Percentiles rank a stretch among this genome's conserved stretches.
Evolutionary conservation across 345 rosid species (phyloP).

Genomic region (Sonneratia caseolaris): DNA sequence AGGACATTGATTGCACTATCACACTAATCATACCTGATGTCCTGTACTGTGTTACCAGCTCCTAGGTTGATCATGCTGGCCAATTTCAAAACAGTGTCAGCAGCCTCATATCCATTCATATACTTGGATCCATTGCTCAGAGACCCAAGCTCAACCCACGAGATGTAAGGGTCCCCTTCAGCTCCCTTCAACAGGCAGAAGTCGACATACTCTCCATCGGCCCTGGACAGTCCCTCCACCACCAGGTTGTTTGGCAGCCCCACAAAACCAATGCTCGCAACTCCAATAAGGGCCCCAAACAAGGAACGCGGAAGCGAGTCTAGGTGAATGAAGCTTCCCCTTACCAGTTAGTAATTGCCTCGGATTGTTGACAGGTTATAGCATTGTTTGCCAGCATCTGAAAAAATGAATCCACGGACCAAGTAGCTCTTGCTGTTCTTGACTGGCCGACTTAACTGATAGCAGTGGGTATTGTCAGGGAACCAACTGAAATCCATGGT

Average conservation of each 20-base stretch:
- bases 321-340: slow-evolving; percentile 28
- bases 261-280: slow-evolving; percentile 26
- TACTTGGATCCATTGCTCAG: slow-evolving; percentile 23
- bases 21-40: slow-evolving; percentile 27
- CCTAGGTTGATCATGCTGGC: slow-evolving; percentile 35
- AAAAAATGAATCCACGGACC: slow-evolving; percentile 25
- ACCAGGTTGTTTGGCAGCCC: slow-evolving; percentile 12
- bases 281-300: slow-evolving; percentile 31
- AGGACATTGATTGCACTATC: no score
- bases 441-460: slow-evolving; percentile 11
- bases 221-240: slow-evolving; percentile 44
- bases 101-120: slow-evolving; percentile 14
- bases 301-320: slow-evolving; percentile 9
- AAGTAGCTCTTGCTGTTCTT: slow-evolving; percentile 9
- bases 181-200: slow-evolving; percentile 30
- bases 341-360: slow-evolving; percentile 34
- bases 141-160: slow-evolving; percentile 44
- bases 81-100: slow-evolving; percentile 29
- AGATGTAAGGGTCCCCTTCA: slow-evolving; percentile 37
- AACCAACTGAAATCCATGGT: slow-evolving; percentile 31
- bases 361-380: slow-evolving; percentile 27
- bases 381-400: slow-evolving; percentile 35
- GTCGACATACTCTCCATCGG: slow-evolving; percentile 20
- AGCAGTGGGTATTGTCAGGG: slow-evolving; percentile 24
- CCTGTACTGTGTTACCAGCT: slow-evolving; percentile 22